These are phyloP conservation scores for Amanita subjunquillea DNA, from an alignment of 768 basidiomycete species.

Conservation along the genomic window DNA sequence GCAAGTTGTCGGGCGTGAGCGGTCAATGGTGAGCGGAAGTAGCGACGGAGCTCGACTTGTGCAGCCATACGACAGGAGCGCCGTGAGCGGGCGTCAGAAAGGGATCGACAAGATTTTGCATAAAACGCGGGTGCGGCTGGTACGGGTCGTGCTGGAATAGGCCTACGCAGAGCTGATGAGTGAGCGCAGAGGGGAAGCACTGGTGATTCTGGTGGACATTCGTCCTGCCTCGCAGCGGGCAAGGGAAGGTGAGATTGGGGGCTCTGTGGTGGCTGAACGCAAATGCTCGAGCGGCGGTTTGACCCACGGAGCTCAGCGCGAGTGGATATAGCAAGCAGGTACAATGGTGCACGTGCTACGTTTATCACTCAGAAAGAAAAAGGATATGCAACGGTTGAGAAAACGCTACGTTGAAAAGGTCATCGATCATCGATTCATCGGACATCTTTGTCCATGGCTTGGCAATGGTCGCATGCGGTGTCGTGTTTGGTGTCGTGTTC, in stretches of 20 bases:
- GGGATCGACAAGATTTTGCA: conserved; percentile 48
- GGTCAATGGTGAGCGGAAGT: conserved; percentile 10
- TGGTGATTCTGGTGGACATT: conserved; percentile 71
- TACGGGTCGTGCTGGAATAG: conserved; percentile 49
- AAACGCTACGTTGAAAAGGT: too few species aligned
- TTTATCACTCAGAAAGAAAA: too few species aligned
- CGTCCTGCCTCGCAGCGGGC: conserved; percentile 54
- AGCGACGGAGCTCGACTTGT: conserved; percentile 43
- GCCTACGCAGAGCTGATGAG: conserved; percentile 45
- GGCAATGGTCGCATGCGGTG: too few species aligned
- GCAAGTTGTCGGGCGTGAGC: conserved; percentile 53
- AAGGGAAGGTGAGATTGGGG: conserved; percentile 47
- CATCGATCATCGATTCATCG: too few species aligned
- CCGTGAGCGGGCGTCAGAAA: too few species aligned
- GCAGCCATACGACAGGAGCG: conserved; percentile 52
- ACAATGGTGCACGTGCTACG: conserved; percentile 51
- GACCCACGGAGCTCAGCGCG: conserved; percentile 56
- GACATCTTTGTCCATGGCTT: too few species aligned
- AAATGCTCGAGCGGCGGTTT: conserved; percentile 76
- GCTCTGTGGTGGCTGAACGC: conserved; percentile 65
- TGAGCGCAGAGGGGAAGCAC: conserved; percentile 33
- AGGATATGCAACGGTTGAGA: too few species aligned
- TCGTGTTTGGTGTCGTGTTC: too few species aligned
- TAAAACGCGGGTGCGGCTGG: conserved; percentile 49
- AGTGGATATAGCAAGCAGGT: conserved; percentile 60